Conservation (phyloP, 805 yeast genomes). For the Wickerhamiella lipophila region DNA sequence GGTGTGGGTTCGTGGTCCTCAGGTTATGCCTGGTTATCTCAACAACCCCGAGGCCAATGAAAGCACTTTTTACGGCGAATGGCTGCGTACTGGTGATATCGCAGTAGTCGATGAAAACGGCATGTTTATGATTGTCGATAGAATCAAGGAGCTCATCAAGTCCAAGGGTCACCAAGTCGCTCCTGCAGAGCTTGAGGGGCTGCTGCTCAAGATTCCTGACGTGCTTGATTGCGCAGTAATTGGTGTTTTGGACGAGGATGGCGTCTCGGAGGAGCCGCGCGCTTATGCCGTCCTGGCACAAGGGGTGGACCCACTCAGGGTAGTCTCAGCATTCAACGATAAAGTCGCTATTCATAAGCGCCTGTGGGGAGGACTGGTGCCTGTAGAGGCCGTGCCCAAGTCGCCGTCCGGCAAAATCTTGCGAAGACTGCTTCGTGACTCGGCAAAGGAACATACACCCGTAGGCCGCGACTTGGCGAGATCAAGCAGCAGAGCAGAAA, state of each 20-base stretch:
- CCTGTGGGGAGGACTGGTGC: constrained; percentile 38
- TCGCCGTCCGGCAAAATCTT: constrained; percentile 88
- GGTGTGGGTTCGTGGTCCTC: constrained; percentile 42
- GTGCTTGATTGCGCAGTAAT: constrained; percentile 84
- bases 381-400: constrained; percentile 77
- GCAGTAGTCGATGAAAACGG: constrained; percentile 32
- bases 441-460: constrained; percentile 12
- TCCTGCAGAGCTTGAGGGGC: constrained; percentile 85
- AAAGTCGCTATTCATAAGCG: constrained; percentile 28
- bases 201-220: constrained; percentile 53
- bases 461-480: constrained; percentile 1
- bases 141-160: constrained; percentile 56
- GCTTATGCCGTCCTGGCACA: constrained; percentile 26
- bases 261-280: constrained; percentile 47
- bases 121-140: constrained; percentile 36
- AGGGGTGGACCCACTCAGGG: constrained; percentile 15
- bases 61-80: constrained; percentile 37
- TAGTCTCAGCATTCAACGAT: constrained; percentile 25
- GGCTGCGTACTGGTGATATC: constrained; percentile 49
- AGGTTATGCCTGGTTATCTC: constrained; percentile 38
- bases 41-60: constrained; percentile 38
- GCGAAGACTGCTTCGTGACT: constrained; percentile 74
- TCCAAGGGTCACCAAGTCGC: constrained; percentile 72
- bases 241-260: constrained; percentile 56
- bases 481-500: background rate